phyloP scores from a whole-genome alignment of 257 asterid genomes.

The Ajuga chamaepitys region DNA sequence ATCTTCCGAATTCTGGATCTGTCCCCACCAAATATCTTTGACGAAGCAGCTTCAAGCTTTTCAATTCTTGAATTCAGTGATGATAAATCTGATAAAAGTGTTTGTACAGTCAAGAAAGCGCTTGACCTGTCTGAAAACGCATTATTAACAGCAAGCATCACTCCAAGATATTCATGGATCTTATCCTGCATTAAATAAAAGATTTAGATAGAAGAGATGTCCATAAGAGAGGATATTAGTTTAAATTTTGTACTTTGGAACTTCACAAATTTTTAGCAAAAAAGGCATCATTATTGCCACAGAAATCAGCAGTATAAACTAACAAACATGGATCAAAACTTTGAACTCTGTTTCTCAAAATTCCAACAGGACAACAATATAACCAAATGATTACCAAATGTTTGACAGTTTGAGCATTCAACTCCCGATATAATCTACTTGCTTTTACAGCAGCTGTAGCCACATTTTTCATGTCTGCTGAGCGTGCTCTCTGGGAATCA shows the following conservation, averaged over 20 bases:
- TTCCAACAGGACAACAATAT: conserved; percentile 1
- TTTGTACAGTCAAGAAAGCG: conserved; percentile 88
- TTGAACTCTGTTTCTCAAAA: background rate
- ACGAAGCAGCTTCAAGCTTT: conserved; percentile 90
- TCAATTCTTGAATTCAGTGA: conserved; percentile 70
- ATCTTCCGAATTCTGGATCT: conserved; percentile 76
- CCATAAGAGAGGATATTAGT: background rate
- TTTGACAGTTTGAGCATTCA: conserved; percentile 91
- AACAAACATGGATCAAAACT: background rate
- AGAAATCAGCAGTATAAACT: conserved; percentile 2
- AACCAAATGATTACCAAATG: conserved; percentile 55
- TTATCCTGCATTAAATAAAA: conserved; percentile 53
- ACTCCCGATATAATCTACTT: conserved; percentile 86
- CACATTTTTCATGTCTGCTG: conserved; percentile 85
- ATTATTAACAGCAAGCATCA: conserved; percentile 82
- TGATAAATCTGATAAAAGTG: conserved; percentile 72
- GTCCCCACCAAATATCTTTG: conserved; percentile 97
- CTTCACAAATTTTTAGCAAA: background rate
- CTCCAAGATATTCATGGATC: conserved; percentile 90
- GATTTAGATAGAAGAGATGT: conserved; percentile 5
- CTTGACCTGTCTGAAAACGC: conserved; percentile 88
- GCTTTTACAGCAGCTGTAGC: conserved; percentile 98
- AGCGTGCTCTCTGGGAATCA: conserved; percentile 79
- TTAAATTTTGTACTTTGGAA: background rate
- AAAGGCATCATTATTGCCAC: background rate